Evolutionary conservation across 83 land plant species (phyloP).

Genomic region (Thuja plicata): DNA sequence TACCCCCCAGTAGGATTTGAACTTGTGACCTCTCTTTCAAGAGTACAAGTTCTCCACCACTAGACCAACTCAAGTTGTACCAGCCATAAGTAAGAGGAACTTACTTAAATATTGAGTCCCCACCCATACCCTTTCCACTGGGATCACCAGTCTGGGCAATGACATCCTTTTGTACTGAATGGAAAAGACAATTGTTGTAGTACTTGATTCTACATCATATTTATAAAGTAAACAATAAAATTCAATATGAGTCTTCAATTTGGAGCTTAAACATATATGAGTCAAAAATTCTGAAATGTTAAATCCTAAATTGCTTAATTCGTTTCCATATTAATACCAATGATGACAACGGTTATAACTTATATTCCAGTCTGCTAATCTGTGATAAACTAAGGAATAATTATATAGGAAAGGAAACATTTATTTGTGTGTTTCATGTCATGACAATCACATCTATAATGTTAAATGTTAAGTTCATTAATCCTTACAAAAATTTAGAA

Average conservation of each 20-base stretch:
- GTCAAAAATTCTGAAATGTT: background rate
- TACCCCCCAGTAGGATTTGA: no score
- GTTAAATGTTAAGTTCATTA: background rate
- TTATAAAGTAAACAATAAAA: background rate
- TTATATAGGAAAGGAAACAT: background rate
- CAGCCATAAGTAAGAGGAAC: no score
- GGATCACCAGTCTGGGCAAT: slow-evolving; percentile 93
- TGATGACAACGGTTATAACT: background rate
- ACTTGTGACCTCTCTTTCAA: no score
- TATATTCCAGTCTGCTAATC: background rate
- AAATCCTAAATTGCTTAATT: background rate
- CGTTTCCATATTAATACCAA: background rate
- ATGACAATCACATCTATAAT: background rate
- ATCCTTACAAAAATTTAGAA: background rate
- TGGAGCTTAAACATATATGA: background rate
- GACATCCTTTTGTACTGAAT: slow-evolving; percentile 85
- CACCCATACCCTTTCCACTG: no score
- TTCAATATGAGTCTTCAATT: background rate
- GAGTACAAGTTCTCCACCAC: no score
- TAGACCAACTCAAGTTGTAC: no score
- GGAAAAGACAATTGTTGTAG: slow-evolving; percentile 91
- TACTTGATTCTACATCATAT: slow-evolving; percentile 75
- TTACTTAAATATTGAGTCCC: slow-evolving; percentile 94
- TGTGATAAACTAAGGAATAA: background rate
- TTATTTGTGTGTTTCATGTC: background rate